phyloP scores from a whole-genome alignment of 768 basidiomycete species.

The Sporobolomyces phaffii region DNA sequence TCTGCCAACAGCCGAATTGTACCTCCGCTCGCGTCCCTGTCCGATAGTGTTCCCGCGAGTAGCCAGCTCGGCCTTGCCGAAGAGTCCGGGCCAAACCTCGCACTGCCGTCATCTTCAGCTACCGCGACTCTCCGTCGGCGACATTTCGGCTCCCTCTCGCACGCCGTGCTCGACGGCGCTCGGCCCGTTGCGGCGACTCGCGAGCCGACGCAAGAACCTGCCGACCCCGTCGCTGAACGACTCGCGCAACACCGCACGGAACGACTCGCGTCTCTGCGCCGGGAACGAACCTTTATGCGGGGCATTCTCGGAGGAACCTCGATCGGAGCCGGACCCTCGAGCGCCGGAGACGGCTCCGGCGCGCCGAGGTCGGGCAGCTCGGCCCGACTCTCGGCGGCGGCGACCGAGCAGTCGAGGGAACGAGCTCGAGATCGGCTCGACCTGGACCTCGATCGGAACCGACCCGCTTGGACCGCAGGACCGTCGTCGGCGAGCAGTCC shows the following conservation, averaged over 20 bases:
- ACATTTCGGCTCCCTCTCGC: background rate
- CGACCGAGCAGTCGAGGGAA: too few species aligned
- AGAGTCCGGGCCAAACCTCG: too few species aligned
- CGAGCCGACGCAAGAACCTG: background rate
- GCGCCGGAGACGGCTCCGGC: background rate
- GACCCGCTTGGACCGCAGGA: too few species aligned
- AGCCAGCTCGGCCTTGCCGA: too few species aligned
- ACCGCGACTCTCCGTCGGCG: background rate
- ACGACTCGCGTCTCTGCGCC: constrained; percentile 3
- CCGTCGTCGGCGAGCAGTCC: background rate
- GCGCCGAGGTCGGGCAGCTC: too few species aligned
- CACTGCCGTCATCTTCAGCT: too few species aligned
- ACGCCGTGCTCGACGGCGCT: background rate
- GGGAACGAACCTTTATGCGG: constrained; percentile 23
- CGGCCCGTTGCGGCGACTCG: too few species aligned
- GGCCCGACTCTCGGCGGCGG: too few species aligned
- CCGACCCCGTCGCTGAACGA: constrained; percentile 2
- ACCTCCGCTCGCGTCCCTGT: too few species aligned
- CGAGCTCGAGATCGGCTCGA: background rate
- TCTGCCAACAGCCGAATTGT: too few species aligned
- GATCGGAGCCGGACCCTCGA: too few species aligned
- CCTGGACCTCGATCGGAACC: background rate
- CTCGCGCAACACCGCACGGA: constrained; percentile 9
- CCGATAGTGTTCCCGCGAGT: too few species aligned
- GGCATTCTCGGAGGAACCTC: constrained; percentile 11